A percentile compares a stretch with the other conserved stretches of the same genome.
These are phyloP conservation scores for Nemania sp. DNA, from an alignment of 2,329 filamentous ascomycete genomes.

Conservation along the genomic window DNA sequence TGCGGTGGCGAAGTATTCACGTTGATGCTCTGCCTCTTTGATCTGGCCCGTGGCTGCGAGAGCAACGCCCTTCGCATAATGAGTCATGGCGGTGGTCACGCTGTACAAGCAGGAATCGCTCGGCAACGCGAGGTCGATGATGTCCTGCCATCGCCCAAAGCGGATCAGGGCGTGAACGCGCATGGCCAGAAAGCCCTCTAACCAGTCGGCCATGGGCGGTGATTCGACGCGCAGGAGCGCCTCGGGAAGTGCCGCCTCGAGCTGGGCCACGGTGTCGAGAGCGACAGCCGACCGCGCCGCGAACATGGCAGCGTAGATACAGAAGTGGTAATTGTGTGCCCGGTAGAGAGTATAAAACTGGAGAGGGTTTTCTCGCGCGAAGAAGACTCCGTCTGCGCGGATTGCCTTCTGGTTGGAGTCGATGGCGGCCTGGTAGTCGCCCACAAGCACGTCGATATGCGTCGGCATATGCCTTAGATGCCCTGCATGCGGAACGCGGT, in stretches of 20 bases:
- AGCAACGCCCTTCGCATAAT: conserved; percentile 72
- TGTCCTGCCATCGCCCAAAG: conserved; percentile 72
- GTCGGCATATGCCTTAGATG: conserved; percentile 78
- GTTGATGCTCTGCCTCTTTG: conserved; percentile 56
- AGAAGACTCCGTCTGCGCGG: conserved; percentile 67
- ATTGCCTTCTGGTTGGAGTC: conserved; percentile 69
- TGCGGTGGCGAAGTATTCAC: conserved; percentile 54
- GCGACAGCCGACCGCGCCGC: conserved; percentile 66
- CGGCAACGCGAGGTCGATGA: conserved; percentile 61
- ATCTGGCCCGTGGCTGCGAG: conserved; percentile 61
- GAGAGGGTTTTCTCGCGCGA: conserved; percentile 59
- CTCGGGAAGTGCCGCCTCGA: conserved; percentile 67
- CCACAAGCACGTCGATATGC: conserved; percentile 73
- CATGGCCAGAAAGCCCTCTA: conserved; percentile 71
- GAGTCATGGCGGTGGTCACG: conserved; percentile 67
- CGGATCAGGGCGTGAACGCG: conserved; percentile 71
- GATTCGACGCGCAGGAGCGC: conserved; percentile 64
- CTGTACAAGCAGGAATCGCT: conserved; percentile 65
- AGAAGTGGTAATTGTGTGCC: conserved; percentile 74
- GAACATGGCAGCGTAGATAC: conserved; percentile 79
- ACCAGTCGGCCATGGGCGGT: conserved; percentile 78
- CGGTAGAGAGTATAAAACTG: conserved; percentile 81
- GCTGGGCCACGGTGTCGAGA: conserved; percentile 59
- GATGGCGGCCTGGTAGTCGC: conserved; percentile 70
- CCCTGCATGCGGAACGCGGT: conserved; percentile 68